Conservation (phyloP, 176 grass and related monocot species). For the Avena insularis region DNA sequence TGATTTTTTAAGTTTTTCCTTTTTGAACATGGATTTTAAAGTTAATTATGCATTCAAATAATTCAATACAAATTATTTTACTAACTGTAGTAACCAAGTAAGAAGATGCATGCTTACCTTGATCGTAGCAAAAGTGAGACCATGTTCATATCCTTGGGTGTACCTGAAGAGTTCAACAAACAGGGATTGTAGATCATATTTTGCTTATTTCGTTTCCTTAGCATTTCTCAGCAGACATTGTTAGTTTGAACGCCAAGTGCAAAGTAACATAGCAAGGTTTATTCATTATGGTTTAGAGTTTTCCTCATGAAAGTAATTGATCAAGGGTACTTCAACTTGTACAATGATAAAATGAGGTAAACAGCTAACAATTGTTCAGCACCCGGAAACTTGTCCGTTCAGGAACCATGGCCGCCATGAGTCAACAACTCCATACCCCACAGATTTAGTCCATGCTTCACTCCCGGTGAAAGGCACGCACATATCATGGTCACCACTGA, state of each 20-base stretch:
- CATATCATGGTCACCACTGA: conserved; percentile 98
- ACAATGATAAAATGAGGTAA: background rate
- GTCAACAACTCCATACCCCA: conserved; percentile 72
- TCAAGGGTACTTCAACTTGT: conserved; percentile 15
- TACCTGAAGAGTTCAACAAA: conserved; percentile 62
- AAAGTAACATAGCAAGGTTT: background rate
- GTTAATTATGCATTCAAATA: conserved; percentile 4
- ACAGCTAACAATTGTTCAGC: conserved; percentile 35
- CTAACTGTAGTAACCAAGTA: background rate
- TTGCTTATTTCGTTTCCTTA: background rate
- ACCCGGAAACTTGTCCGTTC: conserved; percentile 87
- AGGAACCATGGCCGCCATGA: conserved; percentile 76
- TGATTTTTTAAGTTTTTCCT: background rate
- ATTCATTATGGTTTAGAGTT: background rate
- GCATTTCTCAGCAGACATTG: background rate
- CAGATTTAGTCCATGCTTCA: conserved; percentile 83
- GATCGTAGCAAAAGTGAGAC: conserved; percentile 85
- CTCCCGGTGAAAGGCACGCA: conserved; percentile 86
- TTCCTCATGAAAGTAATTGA: background rate
- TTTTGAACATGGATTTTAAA: too few species aligned
- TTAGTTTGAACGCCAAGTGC: background rate
- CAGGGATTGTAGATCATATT: background rate
- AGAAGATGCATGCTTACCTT: conserved; percentile 64
- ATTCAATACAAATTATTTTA: background rate
- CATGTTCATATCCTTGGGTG: conserved; percentile 77